Evolutionary conservation across 2,329 filamentous ascomycete species (phyloP).

Genomic region (Pseudogymnoascus sp.): DNA sequence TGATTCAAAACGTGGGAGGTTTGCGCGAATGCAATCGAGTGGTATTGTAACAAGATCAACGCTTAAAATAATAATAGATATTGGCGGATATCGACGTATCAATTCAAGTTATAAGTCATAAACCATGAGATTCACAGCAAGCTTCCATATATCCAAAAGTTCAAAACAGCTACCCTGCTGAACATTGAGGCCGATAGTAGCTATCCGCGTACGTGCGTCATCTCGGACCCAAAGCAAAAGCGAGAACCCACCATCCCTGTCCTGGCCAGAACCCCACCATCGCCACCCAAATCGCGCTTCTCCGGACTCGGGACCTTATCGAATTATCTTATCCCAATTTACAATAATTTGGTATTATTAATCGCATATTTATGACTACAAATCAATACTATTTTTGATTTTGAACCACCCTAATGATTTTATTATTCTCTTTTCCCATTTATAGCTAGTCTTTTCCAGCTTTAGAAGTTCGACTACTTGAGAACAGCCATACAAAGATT

Average conservation of each 20-base stretch:
- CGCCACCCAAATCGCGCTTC: constrained; percentile 1
- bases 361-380: constrained; percentile 9
- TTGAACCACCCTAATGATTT: constrained; percentile 2
- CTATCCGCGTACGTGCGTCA: neutral
- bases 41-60: neutral
- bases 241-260: neutral
- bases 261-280: constrained; percentile 9
- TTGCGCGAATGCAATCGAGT: neutral
- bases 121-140: neutral
- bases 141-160: neutral
- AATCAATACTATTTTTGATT: neutral
- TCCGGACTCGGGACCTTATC: constrained; percentile 9
- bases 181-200: constrained; percentile 2
- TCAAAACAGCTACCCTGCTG: constrained; percentile 2
- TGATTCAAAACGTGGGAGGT: neutral
- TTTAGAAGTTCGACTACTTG: neutral
- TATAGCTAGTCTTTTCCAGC: neutral
- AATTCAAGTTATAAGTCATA: neutral
- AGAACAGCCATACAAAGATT: neutral
- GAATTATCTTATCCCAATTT: constrained; percentile 9
- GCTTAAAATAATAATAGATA: neutral
- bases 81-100: neutral
- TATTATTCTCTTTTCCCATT: neutral
- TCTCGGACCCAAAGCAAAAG: neutral
- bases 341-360: constrained; percentile 5